Percentiles rank a stretch among this genome's conserved stretches.
These are phyloP conservation scores for Raffaelea deltoideospora DNA, from an alignment of 2,329 filamentous ascomycete genomes.

Conservation along the genomic window DNA sequence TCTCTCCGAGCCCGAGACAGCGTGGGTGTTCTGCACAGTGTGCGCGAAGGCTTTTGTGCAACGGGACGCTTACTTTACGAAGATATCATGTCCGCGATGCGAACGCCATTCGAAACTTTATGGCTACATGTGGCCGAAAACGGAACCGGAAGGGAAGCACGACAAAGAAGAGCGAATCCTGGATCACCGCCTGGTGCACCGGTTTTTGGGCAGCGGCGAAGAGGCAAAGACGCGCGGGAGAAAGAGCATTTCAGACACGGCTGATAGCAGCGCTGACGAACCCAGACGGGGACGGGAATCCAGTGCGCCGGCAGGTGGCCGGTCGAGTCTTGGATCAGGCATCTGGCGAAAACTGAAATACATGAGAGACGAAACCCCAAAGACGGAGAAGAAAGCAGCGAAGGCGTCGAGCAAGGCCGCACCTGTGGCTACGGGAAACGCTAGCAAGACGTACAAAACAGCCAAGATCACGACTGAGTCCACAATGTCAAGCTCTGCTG, in stretches of 20 bases:
- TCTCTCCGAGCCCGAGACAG: slow-evolving; percentile 58
- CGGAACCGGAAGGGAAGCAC: slow-evolving; percentile 57
- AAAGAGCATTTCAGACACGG: slow-evolving; percentile 2
- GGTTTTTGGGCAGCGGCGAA: slow-evolving; percentile 60
- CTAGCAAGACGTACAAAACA: not conserved
- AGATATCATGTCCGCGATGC: slow-evolving; percentile 76
- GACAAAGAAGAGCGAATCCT: slow-evolving; percentile 61
- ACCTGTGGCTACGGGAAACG: not conserved
- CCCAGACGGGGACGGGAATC: not conserved
- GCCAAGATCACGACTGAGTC: not conserved
- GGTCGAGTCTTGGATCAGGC: slow-evolving; percentile 5
- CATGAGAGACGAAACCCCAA: slow-evolving; percentile 1
- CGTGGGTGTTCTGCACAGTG: slow-evolving; percentile 79
- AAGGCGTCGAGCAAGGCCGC: not conserved
- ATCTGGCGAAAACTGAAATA: slow-evolving; percentile 11
- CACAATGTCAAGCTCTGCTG: not conserved
- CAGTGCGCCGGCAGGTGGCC: not conserved
- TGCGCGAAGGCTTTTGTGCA: slow-evolving; percentile 78
- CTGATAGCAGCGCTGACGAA: not conserved
- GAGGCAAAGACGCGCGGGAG: slow-evolving; percentile 41
- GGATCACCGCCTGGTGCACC: slow-evolving; percentile 77
- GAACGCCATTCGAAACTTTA: slow-evolving; percentile 94
- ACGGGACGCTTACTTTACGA: slow-evolving; percentile 72
- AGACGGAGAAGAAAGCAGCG: not conserved
- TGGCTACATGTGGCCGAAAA: slow-evolving; percentile 93